Percentiles rank a stretch among this genome's conserved stretches.
These are phyloP conservation scores for Nakazawaea wyomingensis DNA, from an alignment of 805 yeast genomes.

Conservation along the genomic window DNA sequence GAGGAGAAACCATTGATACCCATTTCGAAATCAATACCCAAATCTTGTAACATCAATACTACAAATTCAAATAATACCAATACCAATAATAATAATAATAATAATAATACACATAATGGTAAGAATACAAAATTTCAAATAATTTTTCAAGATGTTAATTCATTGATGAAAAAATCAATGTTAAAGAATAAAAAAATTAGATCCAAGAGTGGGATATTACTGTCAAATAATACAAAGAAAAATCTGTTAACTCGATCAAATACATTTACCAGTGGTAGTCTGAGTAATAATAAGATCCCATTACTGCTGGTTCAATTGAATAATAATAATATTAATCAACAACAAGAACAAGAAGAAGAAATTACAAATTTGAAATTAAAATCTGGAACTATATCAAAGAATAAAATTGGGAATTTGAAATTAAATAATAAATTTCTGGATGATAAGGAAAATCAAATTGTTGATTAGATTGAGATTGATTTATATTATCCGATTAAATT, in stretches of 20 bases:
- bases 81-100: constrained; percentile 1
- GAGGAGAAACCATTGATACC: constrained; percentile 9
- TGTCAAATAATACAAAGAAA: constrained; percentile 10
- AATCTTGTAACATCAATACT: neutral
- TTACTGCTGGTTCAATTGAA: neutral
- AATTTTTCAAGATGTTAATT: constrained; percentile 14
- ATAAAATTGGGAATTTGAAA: no score
- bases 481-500: no score
- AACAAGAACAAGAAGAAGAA: neutral
- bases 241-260: constrained; percentile 8
- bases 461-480: no score
- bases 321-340: neutral
- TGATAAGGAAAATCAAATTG: constrained; percentile 8
- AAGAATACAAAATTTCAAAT: constrained; percentile 11
- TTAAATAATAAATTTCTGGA: no score
- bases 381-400: no score
- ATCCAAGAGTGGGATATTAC: constrained; percentile 11
- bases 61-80: neutral
- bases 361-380: no score
- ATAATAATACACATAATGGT: no score
- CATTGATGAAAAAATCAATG: constrained; percentile 9
- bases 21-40: neutral
- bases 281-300: neutral
- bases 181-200: constrained; percentile 7
- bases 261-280: constrained; percentile 7